These are phyloP conservation scores for Akanthomyces dipterigenus DNA, from an alignment of 2,329 filamentous ascomycete genomes.

Conservation along the genomic window DNA sequence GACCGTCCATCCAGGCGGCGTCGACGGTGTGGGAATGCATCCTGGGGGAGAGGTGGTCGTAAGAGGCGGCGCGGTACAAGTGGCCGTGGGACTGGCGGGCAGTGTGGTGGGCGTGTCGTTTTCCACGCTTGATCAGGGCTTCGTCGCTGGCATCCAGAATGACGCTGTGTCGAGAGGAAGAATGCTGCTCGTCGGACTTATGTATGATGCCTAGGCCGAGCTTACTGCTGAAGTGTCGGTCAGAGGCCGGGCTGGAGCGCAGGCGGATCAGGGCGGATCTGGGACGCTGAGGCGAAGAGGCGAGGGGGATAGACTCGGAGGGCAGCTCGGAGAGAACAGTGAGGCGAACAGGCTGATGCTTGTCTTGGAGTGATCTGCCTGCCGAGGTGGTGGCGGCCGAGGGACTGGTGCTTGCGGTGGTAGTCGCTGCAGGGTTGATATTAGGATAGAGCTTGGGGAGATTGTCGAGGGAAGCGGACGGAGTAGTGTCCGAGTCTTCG, in stretches of 20 bases:
- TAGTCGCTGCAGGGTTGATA: slow-evolving; percentile 17
- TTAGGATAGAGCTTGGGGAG: slow-evolving; percentile 18
- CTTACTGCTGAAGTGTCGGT: background rate
- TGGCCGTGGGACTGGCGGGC: background rate
- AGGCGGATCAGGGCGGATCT: slow-evolving; percentile 9
- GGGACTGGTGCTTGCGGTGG: slow-evolving; percentile 3
- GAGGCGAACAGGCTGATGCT: slow-evolving; percentile 6
- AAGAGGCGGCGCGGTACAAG: slow-evolving; percentile 5
- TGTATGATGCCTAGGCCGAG: slow-evolving; percentile 2
- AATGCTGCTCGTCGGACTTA: background rate
- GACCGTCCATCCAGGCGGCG: slow-evolving; percentile 14
- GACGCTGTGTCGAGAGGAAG: slow-evolving; percentile 25
- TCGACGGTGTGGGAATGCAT: slow-evolving; percentile 21
- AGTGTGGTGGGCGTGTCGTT: slow-evolving; percentile 19
- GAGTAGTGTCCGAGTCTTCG: slow-evolving; percentile 23
- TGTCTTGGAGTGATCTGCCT: slow-evolving; percentile 6
- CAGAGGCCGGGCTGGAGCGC: background rate
- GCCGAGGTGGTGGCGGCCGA: background rate
- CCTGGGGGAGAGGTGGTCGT: slow-evolving; percentile 14
- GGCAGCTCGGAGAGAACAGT: slow-evolving; percentile 8
- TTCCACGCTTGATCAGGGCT: slow-evolving; percentile 20
- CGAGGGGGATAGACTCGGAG: slow-evolving; percentile 1
- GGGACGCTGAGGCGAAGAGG: slow-evolving; percentile 1
- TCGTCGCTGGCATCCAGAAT: slow-evolving; percentile 27
- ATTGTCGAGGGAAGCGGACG: slow-evolving; percentile 19